These are phyloP conservation scores for Metschnikowia picachoensis DNA, from an alignment of 805 yeast species.

Conservation along the genomic window DNA sequence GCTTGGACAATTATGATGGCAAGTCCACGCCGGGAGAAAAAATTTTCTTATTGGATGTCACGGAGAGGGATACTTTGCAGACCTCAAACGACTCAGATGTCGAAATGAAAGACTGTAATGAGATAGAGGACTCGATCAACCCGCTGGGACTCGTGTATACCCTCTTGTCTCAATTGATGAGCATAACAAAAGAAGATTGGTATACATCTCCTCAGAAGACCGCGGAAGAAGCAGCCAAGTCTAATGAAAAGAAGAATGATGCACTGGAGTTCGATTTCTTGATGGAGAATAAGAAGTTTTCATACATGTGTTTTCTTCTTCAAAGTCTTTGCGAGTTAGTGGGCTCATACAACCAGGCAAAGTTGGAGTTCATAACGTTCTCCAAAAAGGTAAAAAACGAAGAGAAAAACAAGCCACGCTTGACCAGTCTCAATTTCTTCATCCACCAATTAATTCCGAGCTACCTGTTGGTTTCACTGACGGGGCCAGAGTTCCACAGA, in stretches of 20 bases:
- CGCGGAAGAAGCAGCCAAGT: background rate
- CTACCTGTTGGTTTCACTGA: slow-evolving; percentile 35
- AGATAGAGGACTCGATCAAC: slow-evolving; percentile 6
- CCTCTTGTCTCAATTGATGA: slow-evolving; percentile 63
- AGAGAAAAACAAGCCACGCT: slow-evolving; percentile 58
- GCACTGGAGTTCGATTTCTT: slow-evolving; percentile 13
- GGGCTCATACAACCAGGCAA: slow-evolving; percentile 74
- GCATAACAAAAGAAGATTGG: slow-evolving; percentile 38
- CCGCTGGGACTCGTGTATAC: slow-evolving; percentile 60
- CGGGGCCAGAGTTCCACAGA: slow-evolving; percentile 45
- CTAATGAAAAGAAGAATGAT: slow-evolving; percentile 5
- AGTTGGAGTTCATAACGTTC: slow-evolving; percentile 76
- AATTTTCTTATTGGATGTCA: slow-evolving; percentile 17
- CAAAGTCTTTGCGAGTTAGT: slow-evolving; percentile 67
- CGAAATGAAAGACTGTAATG: slow-evolving; percentile 26
- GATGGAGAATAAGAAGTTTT: slow-evolving; percentile 52
- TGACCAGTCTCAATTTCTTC: slow-evolving; percentile 73
- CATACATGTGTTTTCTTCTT: slow-evolving; percentile 64
- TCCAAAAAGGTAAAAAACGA: slow-evolving; percentile 48
- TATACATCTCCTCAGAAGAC: slow-evolving; percentile 14
- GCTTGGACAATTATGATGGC: slow-evolving; percentile 45
- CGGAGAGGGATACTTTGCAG: slow-evolving; percentile 3
- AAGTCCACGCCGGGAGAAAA: slow-evolving; percentile 18
- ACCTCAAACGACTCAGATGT: slow-evolving; percentile 19
- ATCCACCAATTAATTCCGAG: slow-evolving; percentile 70